phyloP scores from a whole-genome alignment of 1,284 basidiomycete species.

The Thecaphora thlaspeos region DNA sequence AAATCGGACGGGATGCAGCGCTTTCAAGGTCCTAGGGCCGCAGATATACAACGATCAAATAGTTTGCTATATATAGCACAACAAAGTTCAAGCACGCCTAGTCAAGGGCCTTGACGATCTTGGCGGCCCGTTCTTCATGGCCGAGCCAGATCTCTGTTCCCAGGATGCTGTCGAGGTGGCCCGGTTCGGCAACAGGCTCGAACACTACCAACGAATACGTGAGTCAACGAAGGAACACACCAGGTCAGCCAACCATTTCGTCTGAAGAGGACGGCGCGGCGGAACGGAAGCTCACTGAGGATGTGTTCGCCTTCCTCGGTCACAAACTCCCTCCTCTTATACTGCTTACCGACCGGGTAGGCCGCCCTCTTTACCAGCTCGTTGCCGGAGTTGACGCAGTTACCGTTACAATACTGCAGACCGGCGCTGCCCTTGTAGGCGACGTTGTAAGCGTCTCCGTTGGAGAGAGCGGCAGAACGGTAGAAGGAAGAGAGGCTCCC shows the following conservation, averaged over 20 bases:
- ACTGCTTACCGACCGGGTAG: conserved; percentile 9
- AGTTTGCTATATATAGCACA: no score
- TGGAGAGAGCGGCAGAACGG: conserved; percentile 16
- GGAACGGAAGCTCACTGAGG: conserved; percentile 25
- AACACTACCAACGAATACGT: conserved; percentile 17
- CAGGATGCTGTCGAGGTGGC: conserved; percentile 28
- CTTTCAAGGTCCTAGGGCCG: conserved; percentile 65
- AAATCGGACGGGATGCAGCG: conserved; percentile 79
- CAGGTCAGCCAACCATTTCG: no score
- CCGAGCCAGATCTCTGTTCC: conserved; percentile 33
- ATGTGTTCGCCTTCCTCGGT: conserved; percentile 32
- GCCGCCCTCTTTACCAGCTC: conserved; percentile 15
- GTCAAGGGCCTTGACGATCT: conserved; percentile 27
- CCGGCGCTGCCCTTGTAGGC: conserved; percentile 21
- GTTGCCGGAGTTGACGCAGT: conserved; percentile 37
- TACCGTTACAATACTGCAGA: conserved; percentile 30
- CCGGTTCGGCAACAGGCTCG: conserved; percentile 20
- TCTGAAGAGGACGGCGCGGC: no score
- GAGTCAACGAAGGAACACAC: no score
- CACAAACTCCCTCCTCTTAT: conserved; percentile 13
- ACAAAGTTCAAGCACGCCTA: no score
- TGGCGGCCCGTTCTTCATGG: conserved; percentile 34
- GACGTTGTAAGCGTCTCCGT: conserved; percentile 38
- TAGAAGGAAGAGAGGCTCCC: conserved; percentile 34
- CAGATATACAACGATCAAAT: no score